These are phyloP conservation scores for Pueraria montana DNA, from an alignment of 306 rosid species.

Conservation along the genomic window DNA sequence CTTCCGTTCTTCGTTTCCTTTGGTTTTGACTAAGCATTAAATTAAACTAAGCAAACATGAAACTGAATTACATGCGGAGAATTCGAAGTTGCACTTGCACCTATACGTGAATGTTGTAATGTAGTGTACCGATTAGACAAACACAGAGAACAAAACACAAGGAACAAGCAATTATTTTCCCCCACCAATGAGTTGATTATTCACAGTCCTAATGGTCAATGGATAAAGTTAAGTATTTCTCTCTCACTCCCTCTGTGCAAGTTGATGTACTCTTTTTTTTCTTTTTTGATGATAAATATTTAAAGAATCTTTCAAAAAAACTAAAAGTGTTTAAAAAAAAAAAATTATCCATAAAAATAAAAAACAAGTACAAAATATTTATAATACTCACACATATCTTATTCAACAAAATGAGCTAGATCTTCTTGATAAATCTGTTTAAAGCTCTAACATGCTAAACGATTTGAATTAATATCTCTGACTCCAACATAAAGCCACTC, in stretches of 20 bases:
- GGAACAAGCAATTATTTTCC: slow-evolving; percentile 15
- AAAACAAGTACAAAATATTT: no score
- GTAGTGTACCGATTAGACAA: background rate
- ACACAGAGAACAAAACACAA: slow-evolving; percentile 16
- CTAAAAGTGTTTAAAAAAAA: background rate
- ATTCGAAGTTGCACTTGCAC: slow-evolving; percentile 27
- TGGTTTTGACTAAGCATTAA: slow-evolving; percentile 26
- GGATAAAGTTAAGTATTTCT: background rate
- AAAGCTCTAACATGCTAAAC: background rate
- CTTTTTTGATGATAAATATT: background rate
- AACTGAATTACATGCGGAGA: slow-evolving; percentile 34
- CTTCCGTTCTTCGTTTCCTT: background rate
- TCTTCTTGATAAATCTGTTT: no score
- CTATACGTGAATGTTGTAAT: slow-evolving; percentile 17
- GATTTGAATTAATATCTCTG: background rate
- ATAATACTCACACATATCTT: no score
- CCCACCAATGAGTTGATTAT: background rate
- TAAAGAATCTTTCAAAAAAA: background rate
- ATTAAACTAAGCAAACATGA: slow-evolving; percentile 14
- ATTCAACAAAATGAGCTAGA: no score
- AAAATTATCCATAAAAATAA: no score
- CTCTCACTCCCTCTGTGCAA: background rate
- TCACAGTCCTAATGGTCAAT: slow-evolving; percentile 2
- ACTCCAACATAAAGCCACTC: background rate
- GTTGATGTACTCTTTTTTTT: background rate